Evolutionary conservation across 257 asterid species (phyloP).

Genomic region (Nicotiana benthamiana): DNA sequence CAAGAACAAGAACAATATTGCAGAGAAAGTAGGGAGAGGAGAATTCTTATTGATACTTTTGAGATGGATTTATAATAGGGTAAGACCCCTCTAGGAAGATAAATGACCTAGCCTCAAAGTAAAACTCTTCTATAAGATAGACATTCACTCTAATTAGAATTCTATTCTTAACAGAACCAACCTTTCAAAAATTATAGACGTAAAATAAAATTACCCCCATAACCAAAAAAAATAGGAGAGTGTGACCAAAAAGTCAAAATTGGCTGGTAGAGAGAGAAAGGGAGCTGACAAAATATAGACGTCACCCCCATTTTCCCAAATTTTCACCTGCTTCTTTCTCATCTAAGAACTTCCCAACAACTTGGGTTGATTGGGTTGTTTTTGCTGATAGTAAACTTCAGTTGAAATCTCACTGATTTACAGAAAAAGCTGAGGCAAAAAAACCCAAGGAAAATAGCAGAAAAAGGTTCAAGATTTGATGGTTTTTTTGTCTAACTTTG

Average conservation of each 20-base stretch:
- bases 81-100: too few species aligned
- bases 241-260: constrained; percentile 2
- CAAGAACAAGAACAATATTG: too few species aligned
- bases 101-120: too few species aligned
- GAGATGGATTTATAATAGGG: too few species aligned
- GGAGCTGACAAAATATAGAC: constrained; percentile 5
- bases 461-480: background rate
- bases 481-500: background rate
- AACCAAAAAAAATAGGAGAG: background rate
- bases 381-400: background rate
- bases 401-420: background rate
- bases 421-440: background rate
- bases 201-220: too few species aligned
- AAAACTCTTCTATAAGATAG: too few species aligned
- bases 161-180: too few species aligned
- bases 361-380: background rate
- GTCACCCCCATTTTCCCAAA: background rate
- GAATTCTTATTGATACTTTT: too few species aligned
- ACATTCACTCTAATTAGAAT: too few species aligned
- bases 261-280: constrained; percentile 7
- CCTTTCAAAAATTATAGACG: too few species aligned
- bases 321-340: background rate
- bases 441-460: background rate
- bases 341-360: background rate
- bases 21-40: too few species aligned